Percentiles rank a stretch among this genome's conserved stretches.
Evolutionary conservation across 495 filamentous ascomycete genomes (phyloP).

Genomic region (Xylaria flabelliformis): DNA sequence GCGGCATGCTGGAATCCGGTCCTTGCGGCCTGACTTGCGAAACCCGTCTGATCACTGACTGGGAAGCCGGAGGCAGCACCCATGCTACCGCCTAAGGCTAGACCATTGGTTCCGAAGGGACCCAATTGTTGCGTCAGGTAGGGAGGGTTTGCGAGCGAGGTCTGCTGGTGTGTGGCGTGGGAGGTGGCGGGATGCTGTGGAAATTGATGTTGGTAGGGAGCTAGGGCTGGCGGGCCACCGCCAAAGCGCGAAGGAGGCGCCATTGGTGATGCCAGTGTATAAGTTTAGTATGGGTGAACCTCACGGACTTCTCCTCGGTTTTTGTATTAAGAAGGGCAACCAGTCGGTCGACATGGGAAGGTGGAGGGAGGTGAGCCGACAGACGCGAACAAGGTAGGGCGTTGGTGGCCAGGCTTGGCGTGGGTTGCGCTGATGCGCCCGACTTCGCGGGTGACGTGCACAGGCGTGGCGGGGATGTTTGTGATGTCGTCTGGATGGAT

Average conservation of each 20-base stretch:
- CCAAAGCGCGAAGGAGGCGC: constrained; percentile 41
- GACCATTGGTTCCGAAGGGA: constrained; percentile 68
- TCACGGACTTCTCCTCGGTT: constrained; percentile 26
- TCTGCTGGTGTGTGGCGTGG: constrained; percentile 51
- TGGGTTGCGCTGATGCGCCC: constrained; percentile 29
- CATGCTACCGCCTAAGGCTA: constrained; percentile 62
- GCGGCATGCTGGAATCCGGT: constrained; percentile 84
- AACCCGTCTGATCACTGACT: constrained; percentile 75
- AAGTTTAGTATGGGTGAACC: background rate
- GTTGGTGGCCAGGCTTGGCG: constrained; percentile 24
- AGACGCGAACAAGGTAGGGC: background rate
- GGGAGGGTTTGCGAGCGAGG: constrained; percentile 43
- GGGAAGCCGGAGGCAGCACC: constrained; percentile 56
- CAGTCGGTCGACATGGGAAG: constrained; percentile 28
- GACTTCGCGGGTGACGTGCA: constrained; percentile 19
- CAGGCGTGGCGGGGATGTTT: constrained; percentile 10
- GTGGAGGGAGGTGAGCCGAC: background rate
- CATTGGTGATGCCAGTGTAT: constrained; percentile 33
- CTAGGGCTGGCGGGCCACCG: constrained; percentile 42
- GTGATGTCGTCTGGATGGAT: background rate
- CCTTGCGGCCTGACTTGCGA: constrained; percentile 88
- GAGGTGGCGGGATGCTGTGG: constrained; percentile 33
- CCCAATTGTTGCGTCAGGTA: constrained; percentile 68
- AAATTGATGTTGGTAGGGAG: constrained; percentile 55
- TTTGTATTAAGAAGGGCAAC: constrained; percentile 13